A percentile compares a stretch with the other conserved stretches of the same genome.
phyloP scores from a whole-genome alignment of 306 rosid species.

The Vachellia collinsii region DNA sequence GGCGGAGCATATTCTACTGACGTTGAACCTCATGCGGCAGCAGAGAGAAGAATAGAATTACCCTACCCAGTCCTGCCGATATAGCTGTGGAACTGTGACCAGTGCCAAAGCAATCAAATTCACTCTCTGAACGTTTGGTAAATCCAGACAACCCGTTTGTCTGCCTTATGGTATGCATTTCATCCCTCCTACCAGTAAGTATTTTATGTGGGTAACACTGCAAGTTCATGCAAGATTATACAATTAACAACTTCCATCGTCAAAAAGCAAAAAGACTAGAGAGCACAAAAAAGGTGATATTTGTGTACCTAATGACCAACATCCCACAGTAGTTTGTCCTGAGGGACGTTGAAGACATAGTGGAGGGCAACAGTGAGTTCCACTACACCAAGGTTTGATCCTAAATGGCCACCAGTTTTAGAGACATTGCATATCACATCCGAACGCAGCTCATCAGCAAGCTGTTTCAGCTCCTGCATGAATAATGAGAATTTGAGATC shows the following conservation, averaged over 20 bases:
- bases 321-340: conserved; percentile 91
- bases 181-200: conserved; percentile 87
- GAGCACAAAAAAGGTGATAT: conserved; percentile 38
- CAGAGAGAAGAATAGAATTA: conserved; percentile 28
- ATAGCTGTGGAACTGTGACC: conserved; percentile 98
- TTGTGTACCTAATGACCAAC: conserved; percentile 87
- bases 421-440: conserved; percentile 96
- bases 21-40: conserved; percentile 17
- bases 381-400: conserved; percentile 94
- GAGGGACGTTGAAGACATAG: conserved; percentile 85
- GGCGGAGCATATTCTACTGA: background rate
- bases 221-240: conserved; percentile 29
- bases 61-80: conserved; percentile 93
- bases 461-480: conserved; percentile 84
- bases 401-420: conserved; percentile 93
- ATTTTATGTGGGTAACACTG: conserved; percentile 96
- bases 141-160: conserved; percentile 89
- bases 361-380: conserved; percentile 98
- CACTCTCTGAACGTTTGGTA: conserved; percentile 92
- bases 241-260: background rate
- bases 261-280: conserved; percentile 6
- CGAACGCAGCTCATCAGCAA: conserved; percentile 86
- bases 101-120: conserved; percentile 87
- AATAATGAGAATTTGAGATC: conserved; percentile 4
- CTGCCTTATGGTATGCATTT: conserved; percentile 90